A percentile compares a stretch with the other conserved stretches of the same genome.
Evolutionary conservation across 768 basidiomycete genomes (phyloP).

Genomic region (Amyloporia xantha): DNA sequence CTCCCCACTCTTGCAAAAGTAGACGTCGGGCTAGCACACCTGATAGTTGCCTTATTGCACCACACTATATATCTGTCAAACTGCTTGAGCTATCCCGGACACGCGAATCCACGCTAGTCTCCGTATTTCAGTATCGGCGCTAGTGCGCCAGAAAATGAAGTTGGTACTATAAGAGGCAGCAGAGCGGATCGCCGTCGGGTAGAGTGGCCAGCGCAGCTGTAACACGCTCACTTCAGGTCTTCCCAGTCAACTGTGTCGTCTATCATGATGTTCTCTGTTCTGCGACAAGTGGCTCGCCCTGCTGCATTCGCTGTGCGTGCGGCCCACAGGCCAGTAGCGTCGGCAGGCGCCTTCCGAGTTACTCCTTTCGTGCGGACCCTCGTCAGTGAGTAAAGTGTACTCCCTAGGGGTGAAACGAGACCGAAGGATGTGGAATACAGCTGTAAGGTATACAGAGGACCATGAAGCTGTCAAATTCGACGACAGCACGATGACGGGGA

Average conservation of each 20-base stretch:
- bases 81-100: no score
- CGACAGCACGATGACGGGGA: conserved; percentile 67
- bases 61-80: conserved; percentile 9
- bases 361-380: conserved; percentile 39
- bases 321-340: conserved; percentile 19
- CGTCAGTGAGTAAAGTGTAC: conserved; percentile 47
- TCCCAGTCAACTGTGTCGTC: not conserved
- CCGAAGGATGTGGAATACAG: conserved; percentile 30
- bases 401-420: not conserved
- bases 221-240: no score
- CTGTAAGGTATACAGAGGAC: conserved; percentile 75
- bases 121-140: no score
- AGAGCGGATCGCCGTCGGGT: conserved; percentile 14
- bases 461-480: conserved; percentile 87
- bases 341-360: conserved; percentile 19
- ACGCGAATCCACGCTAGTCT: no score
- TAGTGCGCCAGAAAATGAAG: not conserved
- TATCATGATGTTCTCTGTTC: conserved; percentile 22
- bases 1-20: conserved; percentile 18
- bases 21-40: conserved; percentile 15
- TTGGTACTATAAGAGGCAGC: not conserved
- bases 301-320: conserved; percentile 21
- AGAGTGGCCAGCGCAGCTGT: no score
- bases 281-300: conserved; percentile 26
- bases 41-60: conserved; percentile 7